Conservation (phyloP, 2,329 filamentous ascomycete genomes). For the Claviceps sp. region DNA sequence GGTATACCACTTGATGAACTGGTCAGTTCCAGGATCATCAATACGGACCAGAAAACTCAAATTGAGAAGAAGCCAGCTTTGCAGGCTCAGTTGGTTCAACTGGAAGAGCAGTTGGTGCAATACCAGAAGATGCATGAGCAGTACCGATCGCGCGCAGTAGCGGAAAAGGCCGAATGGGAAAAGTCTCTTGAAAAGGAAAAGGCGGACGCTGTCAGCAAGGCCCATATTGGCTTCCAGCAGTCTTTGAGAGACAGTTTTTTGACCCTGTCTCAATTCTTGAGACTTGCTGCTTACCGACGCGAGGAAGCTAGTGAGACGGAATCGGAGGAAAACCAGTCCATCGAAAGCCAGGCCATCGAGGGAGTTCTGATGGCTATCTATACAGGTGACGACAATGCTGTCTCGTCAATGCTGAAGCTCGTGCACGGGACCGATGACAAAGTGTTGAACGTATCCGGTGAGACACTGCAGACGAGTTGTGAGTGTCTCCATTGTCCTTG, state of each 20-base stretch:
- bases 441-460: conserved; percentile 50
- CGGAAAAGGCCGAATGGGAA: conserved; percentile 47
- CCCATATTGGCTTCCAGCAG: conserved; percentile 36
- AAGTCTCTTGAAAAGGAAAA: conserved; percentile 44
- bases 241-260: conserved; percentile 52
- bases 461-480: conserved; percentile 59
- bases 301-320: conserved; percentile 52
- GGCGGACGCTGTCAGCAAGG: conserved; percentile 37
- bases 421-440: conserved; percentile 58
- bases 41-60: conserved; percentile 65
- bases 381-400: conserved; percentile 60
- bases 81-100: conserved; percentile 51
- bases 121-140: conserved; percentile 66
- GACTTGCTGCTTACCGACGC: conserved; percentile 63
- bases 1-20: conserved; percentile 61
- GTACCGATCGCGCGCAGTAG: conserved; percentile 46
- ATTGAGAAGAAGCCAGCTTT: conserved; percentile 64
- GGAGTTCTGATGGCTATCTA: conserved; percentile 69
- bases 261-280: conserved; percentile 64
- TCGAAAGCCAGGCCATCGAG: conserved; percentile 67
- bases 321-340: conserved; percentile 62
- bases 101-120: conserved; percentile 61
- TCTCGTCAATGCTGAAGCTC: conserved; percentile 63
- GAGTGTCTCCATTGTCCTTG: conserved; percentile 21
- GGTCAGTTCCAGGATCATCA: conserved; percentile 59